Evolutionary conservation across 306 rosid species (phyloP), one percentile per base, ranked within the genome.

Genomic region (Crotalaria pallida): DNA sequence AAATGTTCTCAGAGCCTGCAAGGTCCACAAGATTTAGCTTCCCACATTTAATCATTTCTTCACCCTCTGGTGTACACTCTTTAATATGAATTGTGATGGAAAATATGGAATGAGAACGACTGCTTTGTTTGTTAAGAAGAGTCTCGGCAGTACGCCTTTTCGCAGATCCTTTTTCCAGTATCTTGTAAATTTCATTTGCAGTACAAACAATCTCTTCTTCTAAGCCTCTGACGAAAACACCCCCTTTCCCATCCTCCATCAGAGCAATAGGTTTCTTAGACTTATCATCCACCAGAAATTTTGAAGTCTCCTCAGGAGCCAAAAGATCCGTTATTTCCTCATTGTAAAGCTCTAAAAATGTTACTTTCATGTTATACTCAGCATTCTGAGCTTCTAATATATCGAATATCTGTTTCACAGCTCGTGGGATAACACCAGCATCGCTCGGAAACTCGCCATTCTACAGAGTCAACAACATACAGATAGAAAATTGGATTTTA

Each of bases 151-250:
- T 95, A 18, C 99, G 99, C 79, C 99, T 86, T 67, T 91, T 95
- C 5, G 99, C 96, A 10, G 99, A 95, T 63, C 99, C 97, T 81
- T 85, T 88, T 85, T 95, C 99, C 83, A 95, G 82, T 80, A 95
- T 95, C 84, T 95, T 91, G 83, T 95, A 95, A 72, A 95, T 95
- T 81, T 95, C 99, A 83, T 91, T 86, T 3, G 99, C 99, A 44
- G 96, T 89, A 82, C 96, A 89, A 60, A 95, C 99, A 50, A 95
- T 95, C 90, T 95, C 99, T 89, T 95, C 99, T 82, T 95, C 99
- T 84, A 95, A 81, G 6, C 99, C 99, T 77, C 97, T 82, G 33
- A 95, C 99, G 67, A 95, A 89, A 56, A 95, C 99, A 48, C 99
- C 99, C 47, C 99, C 99, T 74, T 82, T 95, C 58, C 99, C 99